Conservation (phyloP, 2,329 filamentous ascomycete species). For the Macrophomina phaseolina region DNA sequence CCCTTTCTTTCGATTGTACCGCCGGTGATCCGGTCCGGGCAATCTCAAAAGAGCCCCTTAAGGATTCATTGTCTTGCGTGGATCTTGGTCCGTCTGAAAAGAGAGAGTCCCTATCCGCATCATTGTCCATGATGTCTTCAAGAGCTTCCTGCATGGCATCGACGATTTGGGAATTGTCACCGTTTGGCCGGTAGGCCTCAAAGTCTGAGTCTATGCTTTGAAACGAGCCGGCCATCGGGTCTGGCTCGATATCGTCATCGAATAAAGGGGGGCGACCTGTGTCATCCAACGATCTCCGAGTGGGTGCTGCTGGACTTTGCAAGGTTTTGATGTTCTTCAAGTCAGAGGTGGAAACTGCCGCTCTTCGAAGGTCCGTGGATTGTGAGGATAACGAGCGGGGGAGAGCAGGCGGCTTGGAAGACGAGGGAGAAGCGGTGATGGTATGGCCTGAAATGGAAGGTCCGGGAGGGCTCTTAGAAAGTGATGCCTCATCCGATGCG, state of each 20-base stretch:
- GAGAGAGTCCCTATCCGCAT: slow-evolving; percentile 68
- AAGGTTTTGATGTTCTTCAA: slow-evolving; percentile 56
- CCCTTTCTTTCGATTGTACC: slow-evolving; percentile 51
- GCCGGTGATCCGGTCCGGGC: slow-evolving; percentile 51
- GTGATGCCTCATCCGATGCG: slow-evolving; percentile 74
- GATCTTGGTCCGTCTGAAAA: slow-evolving; percentile 62
- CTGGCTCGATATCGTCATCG: slow-evolving; percentile 79
- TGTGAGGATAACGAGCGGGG: slow-evolving; percentile 56
- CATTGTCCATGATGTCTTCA: slow-evolving; percentile 88
- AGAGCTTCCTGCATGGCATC: slow-evolving; percentile 92
- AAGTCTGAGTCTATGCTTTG: slow-evolving; percentile 79
- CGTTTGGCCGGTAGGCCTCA: slow-evolving; percentile 52
- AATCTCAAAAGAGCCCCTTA: slow-evolving; percentile 67
- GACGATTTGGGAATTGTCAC: slow-evolving; percentile 79
- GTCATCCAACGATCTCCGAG: slow-evolving; percentile 75
- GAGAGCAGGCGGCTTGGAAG: slow-evolving; percentile 43
- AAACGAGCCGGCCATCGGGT: slow-evolving; percentile 76
- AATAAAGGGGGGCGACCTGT: slow-evolving; percentile 67
- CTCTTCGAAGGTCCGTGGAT: slow-evolving; percentile 60
- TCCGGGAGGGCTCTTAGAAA: slow-evolving; percentile 35
- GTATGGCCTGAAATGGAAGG: neutral
- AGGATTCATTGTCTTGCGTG: slow-evolving; percentile 66
- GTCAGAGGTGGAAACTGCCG: slow-evolving; percentile 67
- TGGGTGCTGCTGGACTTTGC: slow-evolving; percentile 52
- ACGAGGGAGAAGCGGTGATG: slow-evolving; percentile 31